phyloP scores from a whole-genome alignment of 225 moss, liverwort and hornwort genomes.

The Pleurozium schreberi region DNA sequence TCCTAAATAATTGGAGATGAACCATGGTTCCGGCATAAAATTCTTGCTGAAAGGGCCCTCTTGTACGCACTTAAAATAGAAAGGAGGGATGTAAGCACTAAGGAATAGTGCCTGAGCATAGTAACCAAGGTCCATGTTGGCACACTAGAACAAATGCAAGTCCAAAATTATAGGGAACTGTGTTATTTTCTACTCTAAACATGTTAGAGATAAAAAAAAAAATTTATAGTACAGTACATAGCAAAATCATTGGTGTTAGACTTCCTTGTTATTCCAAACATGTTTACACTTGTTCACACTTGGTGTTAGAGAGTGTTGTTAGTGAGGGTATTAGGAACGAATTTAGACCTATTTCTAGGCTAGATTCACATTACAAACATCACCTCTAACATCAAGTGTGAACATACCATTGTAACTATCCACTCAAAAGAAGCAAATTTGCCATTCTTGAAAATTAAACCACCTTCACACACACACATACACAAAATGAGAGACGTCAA shows the following conservation, averaged over 20 bases:
- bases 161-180: fast-evolving
- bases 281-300: too few relatives aligned
- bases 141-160: not conserved
- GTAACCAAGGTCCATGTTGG: not conserved
- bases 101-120: too few relatives aligned
- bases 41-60: not conserved
- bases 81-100: not conserved
- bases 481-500: too few relatives aligned
- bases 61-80: fast-evolving
- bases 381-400: too few relatives aligned
- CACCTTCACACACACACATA: too few relatives aligned
- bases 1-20: not conserved
- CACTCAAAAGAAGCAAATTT: too few relatives aligned
- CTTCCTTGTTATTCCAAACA: not conserved
- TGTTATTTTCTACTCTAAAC: fast-evolving
- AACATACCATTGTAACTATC: too few relatives aligned
- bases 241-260: not conserved
- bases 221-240: not conserved
- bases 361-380: too few relatives aligned
- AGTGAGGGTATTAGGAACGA: too few relatives aligned
- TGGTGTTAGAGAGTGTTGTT: too few relatives aligned
- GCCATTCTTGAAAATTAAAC: too few relatives aligned
- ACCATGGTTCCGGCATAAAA: not conserved
- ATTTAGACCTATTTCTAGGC: too few relatives aligned
- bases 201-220: fast-evolving